Conservation (phyloP, 2,329 filamentous ascomycete species). For the Aureobasidium sp. region DNA sequence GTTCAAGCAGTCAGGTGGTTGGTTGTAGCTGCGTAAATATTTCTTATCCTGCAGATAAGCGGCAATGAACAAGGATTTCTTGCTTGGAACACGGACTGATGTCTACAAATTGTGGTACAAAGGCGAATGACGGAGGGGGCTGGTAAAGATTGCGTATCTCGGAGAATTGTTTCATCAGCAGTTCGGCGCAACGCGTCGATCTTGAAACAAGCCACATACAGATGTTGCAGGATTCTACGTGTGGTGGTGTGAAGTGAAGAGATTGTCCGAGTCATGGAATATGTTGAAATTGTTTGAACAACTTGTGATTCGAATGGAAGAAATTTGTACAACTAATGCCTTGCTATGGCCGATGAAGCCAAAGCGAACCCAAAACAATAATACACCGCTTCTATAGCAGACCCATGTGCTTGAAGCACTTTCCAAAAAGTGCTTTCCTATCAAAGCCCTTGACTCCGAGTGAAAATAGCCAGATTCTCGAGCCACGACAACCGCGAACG, state of each 20-base stretch:
- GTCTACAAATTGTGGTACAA: background rate
- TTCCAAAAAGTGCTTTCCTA: background rate
- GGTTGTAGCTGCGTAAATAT: background rate
- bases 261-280: background rate
- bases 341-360: slow-evolving; percentile 3
- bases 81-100: background rate
- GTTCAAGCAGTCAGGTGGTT: background rate
- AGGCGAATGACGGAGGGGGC: slow-evolving; percentile 8
- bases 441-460: background rate
- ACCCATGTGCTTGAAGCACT: background rate
- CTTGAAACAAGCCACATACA: background rate
- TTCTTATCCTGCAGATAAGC: background rate
- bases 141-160: slow-evolving; percentile 2
- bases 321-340: slow-evolving; percentile 6
- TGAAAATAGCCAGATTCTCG: background rate
- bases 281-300: background rate
- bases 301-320: background rate
- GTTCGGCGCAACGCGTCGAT: background rate
- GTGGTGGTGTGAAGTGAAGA: background rate
- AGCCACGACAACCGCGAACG: background rate
- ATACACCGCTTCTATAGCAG: slow-evolving; percentile 3
- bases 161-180: slow-evolving; percentile 6
- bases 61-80: background rate
- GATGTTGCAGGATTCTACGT: background rate
- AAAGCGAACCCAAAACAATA: background rate